A percentile compares a stretch with the other conserved stretches of the same genome.
Evolutionary conservation across 352 stramenopile genomes (phyloP).

Genomic region (Pilasporangium apinafurcum): DNA sequence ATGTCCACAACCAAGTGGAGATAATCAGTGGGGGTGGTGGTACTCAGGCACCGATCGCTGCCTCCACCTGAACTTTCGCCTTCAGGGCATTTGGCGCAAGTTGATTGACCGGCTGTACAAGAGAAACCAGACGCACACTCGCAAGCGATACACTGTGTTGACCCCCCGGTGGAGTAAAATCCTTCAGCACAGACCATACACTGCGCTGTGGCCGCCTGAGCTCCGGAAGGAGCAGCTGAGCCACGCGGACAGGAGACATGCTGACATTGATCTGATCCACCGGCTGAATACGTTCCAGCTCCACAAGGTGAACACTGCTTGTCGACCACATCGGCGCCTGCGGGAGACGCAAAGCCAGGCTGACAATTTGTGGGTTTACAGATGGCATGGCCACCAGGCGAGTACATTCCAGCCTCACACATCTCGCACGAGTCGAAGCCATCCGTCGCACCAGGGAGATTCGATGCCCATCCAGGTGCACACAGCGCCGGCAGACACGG

Average conservation of each 20-base stretch:
- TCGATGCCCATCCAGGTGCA: constrained; percentile 20
- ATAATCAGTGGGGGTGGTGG: constrained; percentile 17
- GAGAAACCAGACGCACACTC: constrained; percentile 19
- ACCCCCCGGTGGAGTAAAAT: constrained; percentile 39
- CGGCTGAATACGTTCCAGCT: constrained; percentile 24
- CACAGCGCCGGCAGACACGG: constrained; percentile 23
- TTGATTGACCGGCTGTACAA: constrained; percentile 19
- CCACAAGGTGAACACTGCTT: constrained; percentile 30
- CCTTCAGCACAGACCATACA: constrained; percentile 34
- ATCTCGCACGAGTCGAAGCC: constrained; percentile 15
- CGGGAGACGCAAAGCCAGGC: constrained; percentile 27
- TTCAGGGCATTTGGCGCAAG: constrained; percentile 17
- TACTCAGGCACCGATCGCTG: constrained; percentile 22
- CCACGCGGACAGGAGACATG: constrained; percentile 24
- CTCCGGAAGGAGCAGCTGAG: constrained; percentile 20
- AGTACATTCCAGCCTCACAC: constrained; percentile 22
- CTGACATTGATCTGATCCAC: constrained; percentile 27
- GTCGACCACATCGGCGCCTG: constrained; percentile 23
- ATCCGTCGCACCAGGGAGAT: constrained; percentile 10
- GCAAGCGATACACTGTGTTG: constrained; percentile 37
- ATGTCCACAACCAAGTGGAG: constrained; percentile 28
- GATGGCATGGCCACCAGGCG: constrained; percentile 12
- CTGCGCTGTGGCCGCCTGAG: constrained; percentile 12
- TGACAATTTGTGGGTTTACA: constrained; percentile 23
- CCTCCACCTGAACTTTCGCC: constrained; percentile 15